Conservation (phyloP, 2,329 filamentous ascomycete genomes). For the Thermothelomyces thermophilus region DNA sequence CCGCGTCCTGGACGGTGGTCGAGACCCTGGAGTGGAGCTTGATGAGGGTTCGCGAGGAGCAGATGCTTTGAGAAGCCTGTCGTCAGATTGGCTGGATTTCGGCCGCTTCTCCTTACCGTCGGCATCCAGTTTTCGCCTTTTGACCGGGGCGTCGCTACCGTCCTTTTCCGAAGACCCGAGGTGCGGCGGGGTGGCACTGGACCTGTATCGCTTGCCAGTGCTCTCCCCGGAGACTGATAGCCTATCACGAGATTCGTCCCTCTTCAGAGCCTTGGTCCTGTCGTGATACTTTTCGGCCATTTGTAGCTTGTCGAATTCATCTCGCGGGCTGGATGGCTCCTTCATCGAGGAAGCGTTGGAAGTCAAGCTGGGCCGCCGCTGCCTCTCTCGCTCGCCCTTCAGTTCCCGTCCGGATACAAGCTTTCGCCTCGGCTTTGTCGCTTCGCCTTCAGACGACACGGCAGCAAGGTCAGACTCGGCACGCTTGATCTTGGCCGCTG, state of each 20-base stretch:
- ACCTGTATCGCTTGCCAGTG: conserved; percentile 51
- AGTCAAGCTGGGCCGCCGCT: conserved; percentile 51
- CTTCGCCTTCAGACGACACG: conserved; percentile 51
- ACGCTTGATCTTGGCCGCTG: conserved; percentile 43
- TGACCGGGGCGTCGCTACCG: conserved; percentile 43
- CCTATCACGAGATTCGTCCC: conserved; percentile 54
- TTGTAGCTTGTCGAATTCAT: conserved; percentile 44
- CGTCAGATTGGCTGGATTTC: conserved; percentile 41
- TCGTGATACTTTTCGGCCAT: conserved; percentile 53
- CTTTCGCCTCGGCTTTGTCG: conserved; percentile 54
- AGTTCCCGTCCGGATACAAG: conserved; percentile 58
- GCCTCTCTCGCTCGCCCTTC: conserved; percentile 52
- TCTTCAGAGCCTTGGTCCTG: conserved; percentile 53
- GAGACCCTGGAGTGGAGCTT: conserved; percentile 21
- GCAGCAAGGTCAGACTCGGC: conserved; percentile 48
- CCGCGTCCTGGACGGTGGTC: conserved; percentile 33
- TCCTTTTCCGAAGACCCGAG: conserved; percentile 49
- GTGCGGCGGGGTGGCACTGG: conserved; percentile 52
- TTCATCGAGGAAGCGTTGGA: conserved; percentile 49
- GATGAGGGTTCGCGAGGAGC: conserved; percentile 33
- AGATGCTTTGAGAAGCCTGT: conserved; percentile 38
- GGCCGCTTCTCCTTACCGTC: conserved; percentile 46
- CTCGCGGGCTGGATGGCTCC: conserved; percentile 48
- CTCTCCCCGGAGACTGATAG: conserved; percentile 44
- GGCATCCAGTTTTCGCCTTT: conserved; percentile 51